Evolutionary conservation across 768 basidiomycete genomes (phyloP), one percentile per base, ranked within the genome.

Genomic region (Crassisporium funariophilum): DNA sequence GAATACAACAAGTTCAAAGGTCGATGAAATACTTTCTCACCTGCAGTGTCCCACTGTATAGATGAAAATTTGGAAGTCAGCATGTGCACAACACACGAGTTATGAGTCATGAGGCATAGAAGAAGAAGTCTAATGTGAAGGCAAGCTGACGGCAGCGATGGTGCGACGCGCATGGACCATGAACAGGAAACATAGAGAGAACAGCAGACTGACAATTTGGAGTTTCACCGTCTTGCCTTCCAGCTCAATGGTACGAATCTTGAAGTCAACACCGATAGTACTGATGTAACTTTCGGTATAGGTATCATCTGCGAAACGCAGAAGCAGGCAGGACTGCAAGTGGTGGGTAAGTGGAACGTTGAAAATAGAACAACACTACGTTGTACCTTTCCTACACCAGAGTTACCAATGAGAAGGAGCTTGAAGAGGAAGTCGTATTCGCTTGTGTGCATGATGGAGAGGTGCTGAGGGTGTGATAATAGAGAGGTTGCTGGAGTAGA

Each of bases 171-270:
- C 50, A 45, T 45, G 40, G 41, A 31, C 44, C 45, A 43, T 34
- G 37, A 20, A 35, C 40, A 23, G 31, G 22, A 40, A 47, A 24
- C 35, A 27, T 45, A 36, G 50, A 35, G 35, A 21, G 23, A 41
- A 50, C 45, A 38, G 37, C 45, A 33, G 46, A 75, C 95, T 71
- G 61, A 97, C 95, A 71, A 98, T 98, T 74, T 98, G 95, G 49
- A 98, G 81, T 71, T 98, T 98, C 68, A 98, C 91, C 1, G 91
- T 91, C 86, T 97, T 97, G 49, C 95, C 95, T 63, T 98, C 95
- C 44, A 98, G 79, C 68, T 98, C 95, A 71, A 98, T 98, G 25
- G 95, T 98, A 50, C 95, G 83, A 74, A 98, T 98, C 86, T 95
- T 95, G 76, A 97, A 97, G 76, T 97, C 94, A 48, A 98, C 93